A percentile compares a stretch with the other conserved stretches of the same genome.
Conservation (phyloP, 2,329 filamentous ascomycete genomes). For the Nothopassalora personata region DNA sequence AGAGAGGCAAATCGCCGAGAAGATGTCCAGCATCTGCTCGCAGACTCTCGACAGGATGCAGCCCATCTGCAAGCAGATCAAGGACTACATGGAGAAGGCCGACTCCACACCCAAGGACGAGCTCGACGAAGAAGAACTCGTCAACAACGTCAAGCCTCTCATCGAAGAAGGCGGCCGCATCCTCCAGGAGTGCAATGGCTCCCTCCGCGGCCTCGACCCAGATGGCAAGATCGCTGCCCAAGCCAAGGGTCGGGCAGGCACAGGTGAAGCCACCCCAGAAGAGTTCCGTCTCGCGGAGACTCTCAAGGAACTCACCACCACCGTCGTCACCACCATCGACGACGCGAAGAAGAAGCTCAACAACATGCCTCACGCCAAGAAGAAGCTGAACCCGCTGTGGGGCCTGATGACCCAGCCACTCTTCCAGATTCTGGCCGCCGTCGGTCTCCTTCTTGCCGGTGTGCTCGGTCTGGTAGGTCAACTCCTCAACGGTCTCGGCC, state of each 20-base stretch:
- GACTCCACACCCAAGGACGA: conserved; percentile 80
- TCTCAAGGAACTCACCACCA: conserved; percentile 78
- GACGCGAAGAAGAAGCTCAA: conserved; percentile 81
- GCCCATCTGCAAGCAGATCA: conserved; percentile 82
- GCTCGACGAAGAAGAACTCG: conserved; percentile 82
- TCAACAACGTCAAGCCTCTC: conserved; percentile 78
- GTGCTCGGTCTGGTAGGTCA: conserved; percentile 80
- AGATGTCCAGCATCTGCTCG: conserved; percentile 67
- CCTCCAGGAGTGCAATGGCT: conserved; percentile 78
- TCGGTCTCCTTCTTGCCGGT: conserved; percentile 74
- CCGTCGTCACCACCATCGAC: conserved; percentile 77
- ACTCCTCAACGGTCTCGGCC: conserved; percentile 71
- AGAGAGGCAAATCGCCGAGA: conserved; percentile 70
- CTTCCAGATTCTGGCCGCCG: conserved; percentile 86
- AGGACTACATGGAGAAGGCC: conserved; percentile 72
- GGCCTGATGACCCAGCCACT: conserved; percentile 74
- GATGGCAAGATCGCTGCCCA: conserved; percentile 80
- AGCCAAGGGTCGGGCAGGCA: conserved; percentile 73
- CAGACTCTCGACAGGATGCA: conserved; percentile 78
- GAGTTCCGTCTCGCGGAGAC: conserved; percentile 79
- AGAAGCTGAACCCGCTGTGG: conserved; percentile 90
- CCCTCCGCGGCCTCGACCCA: conserved; percentile 81
- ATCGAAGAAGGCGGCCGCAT: conserved; percentile 82
- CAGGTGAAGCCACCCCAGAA: conserved; percentile 71
- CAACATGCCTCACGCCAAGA: conserved; percentile 91